Base-by-base conservation (phyloP, 1,284 basidiomycete species). In the Pisolithus thermaeus region DNA sequence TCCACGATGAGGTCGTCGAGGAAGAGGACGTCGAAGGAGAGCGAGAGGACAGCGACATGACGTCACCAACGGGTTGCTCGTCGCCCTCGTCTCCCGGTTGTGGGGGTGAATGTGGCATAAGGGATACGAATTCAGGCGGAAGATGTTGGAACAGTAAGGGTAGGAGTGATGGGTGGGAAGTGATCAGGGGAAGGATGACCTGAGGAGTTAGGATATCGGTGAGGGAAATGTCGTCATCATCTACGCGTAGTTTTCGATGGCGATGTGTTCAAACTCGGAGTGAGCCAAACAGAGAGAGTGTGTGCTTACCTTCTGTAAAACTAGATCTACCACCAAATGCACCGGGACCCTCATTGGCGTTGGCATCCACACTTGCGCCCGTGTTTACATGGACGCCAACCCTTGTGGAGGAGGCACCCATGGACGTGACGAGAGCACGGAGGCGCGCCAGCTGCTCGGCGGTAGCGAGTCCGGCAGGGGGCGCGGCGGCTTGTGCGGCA, bases 121-220 rank as follows among this genome's bases (percentile, higher is more conserved):
- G 32, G 32, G 32, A 35, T 35, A 12, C 12, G 32, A 35, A 14
- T 14, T 89, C 87, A 9, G 84, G 73, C 2, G 89, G 87, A 28
- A 91, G 77, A 59, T 89, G 80, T 7, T 88, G 88, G 65, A 88
- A 89, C 52, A 91, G 73, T 2, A 85, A 66, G 7, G 78, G 69
- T 45, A 86, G 73, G 30, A 90, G 74, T 49, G 81, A 78, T 1
- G 87, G 84, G 61, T 84, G 81, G 25, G 76, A 74, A 7, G 72
- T 69, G 67, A 91, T 87, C 12, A 92, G 71, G 4, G 87, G 84
- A 2, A 72, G 71, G 37, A 92, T 72, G 61, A 81, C 84, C 8
- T 79, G 72, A 3, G 86, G 83, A 12, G 87, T 89, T 37, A 91
- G 76, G 53, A 91, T 76, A 62, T 92, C 88, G 14, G 75, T 76